Base-by-base conservation (phyloP, 331 rosid species). In the Prunus yedoensis region DNA sequence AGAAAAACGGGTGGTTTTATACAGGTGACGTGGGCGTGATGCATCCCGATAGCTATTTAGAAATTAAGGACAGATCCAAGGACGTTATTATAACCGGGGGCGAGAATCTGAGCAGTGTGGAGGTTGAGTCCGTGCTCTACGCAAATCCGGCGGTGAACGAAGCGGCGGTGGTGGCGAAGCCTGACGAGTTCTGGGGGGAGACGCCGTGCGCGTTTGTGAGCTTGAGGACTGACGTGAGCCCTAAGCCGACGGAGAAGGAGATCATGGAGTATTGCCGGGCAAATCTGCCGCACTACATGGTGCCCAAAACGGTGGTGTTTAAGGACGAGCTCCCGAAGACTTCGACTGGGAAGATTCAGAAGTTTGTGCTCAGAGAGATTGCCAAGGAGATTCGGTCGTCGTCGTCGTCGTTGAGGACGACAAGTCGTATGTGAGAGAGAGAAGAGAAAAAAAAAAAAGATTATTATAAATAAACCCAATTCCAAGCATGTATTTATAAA, bases 101-200 rank as follows among this genome's bases (percentile, higher is more conserved):
- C 9, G 69, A 65, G 51, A 65, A 65, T 8, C 21, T 65, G 69
- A 65, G 69, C 69, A 35, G 50, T 10, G 51, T 65, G 51, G 69
- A 65, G 51, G 69, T 65, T 10, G 69, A 65, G 69, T 65, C 69
- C 8, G 69, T 65, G 69, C 69, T 65, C 50, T 65, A 65, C 0
- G 59, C 75, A 0, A 85, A 82, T 16, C 83, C 88, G 65, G 87
- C 88, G 5, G 82, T 88, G 70, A 82, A 78, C 17, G 92, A 88
- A 61, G 92, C 86, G 54, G 92, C 92, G 38, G 90, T 88, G 58
- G 90, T 88, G 64, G 90, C 92, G 0, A 69, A 86, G n/a, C 77
- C 84, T 0, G 82, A 88, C 12, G 90, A 88, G 27, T 65, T 65
- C 13, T 65, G 69, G 69, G 69, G 69, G 69, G 69, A 65, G 69